phyloP scores from a whole-genome alignment of 129 eudicot genomes.

The Flaveria trinervia region DNA sequence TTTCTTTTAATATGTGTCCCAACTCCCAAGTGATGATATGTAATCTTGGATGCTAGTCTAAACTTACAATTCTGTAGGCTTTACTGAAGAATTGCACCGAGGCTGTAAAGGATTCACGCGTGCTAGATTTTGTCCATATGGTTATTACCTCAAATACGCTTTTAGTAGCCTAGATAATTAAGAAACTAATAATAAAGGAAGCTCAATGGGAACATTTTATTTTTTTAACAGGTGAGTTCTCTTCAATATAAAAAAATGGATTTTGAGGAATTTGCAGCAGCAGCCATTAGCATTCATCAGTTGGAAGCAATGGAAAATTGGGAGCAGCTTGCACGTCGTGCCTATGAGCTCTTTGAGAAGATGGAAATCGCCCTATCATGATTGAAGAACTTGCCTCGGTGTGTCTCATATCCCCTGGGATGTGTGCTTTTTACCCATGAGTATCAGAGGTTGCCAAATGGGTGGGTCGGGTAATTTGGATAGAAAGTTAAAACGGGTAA shows the following conservation, averaged over 20 bases:
- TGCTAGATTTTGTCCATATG: conserved; percentile 80
- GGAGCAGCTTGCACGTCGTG: conserved; percentile 97
- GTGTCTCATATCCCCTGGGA: conserved; percentile 21
- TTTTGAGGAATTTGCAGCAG: conserved; percentile 94
- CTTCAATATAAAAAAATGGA: conserved; percentile 83
- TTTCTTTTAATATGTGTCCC: not conserved
- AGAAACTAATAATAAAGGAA: not conserved
- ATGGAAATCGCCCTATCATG: conserved; percentile 92
- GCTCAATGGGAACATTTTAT: not conserved
- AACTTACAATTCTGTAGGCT: conserved; percentile 50
- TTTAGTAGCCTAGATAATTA: not conserved
- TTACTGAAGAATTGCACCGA: conserved; percentile 70
- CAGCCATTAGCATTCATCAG: conserved; percentile 91
- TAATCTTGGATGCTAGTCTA: not conserved
- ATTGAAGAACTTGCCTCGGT: conserved; percentile 99
- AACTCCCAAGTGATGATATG: not conserved
- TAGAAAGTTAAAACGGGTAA: not conserved
- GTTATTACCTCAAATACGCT: conserved; percentile 35
- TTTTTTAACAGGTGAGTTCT: conserved; percentile 70
- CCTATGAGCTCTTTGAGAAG: conserved; percentile 90
- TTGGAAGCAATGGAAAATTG: conserved; percentile 93
- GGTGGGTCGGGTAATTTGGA: not conserved
- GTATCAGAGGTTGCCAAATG: not conserved
- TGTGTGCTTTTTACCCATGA: not conserved
- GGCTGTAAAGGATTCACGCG: conserved; percentile 93